Evolutionary conservation across 1,139 yeast genomes (phyloP).

Genomic region (Magnusiomyces tetraspermus): DNA sequence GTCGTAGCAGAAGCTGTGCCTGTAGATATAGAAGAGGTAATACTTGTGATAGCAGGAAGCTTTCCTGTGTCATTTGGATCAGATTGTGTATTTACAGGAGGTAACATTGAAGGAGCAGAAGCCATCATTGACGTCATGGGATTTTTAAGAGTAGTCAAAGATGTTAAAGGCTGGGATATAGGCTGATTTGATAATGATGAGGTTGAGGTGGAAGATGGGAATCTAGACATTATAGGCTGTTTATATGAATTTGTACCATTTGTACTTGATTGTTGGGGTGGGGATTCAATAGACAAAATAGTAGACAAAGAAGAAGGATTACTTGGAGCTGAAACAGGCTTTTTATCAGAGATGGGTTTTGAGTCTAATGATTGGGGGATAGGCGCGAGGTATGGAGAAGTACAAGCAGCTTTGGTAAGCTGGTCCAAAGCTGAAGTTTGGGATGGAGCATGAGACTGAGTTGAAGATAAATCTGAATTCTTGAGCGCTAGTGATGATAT

Average conservation of each 20-base stretch:
- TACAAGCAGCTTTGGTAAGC: slow-evolving; percentile 21
- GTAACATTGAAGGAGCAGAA: not conserved
- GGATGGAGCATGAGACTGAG: not conserved
- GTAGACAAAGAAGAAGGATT: not conserved
- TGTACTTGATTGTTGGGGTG: not conserved
- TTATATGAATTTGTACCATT: not conserved
- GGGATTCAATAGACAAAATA: not conserved
- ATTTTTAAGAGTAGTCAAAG: not conserved
- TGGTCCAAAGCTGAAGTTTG: slow-evolving; percentile 19
- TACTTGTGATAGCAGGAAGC: not conserved
- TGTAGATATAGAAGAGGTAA: not conserved
- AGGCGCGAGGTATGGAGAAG: slow-evolving; percentile 23
- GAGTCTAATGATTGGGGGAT: slow-evolving; percentile 21
- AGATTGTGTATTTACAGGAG: not conserved
- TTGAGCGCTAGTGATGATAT: not conserved
- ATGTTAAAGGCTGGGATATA: not conserved
- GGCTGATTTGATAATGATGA: not conserved
- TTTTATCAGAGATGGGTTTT: slow-evolving; percentile 9
- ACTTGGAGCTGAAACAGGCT: not conserved
- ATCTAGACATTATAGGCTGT: not conserved
- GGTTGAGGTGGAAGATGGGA: not conserved
- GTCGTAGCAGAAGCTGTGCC: not conserved
- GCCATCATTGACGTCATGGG: not conserved
- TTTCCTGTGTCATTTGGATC: not conserved
- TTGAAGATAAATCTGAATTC: not conserved